These are phyloP conservation scores for Diospyros lotus DNA, from an alignment of 148 eudicot species.

Conservation along the genomic window DNA sequence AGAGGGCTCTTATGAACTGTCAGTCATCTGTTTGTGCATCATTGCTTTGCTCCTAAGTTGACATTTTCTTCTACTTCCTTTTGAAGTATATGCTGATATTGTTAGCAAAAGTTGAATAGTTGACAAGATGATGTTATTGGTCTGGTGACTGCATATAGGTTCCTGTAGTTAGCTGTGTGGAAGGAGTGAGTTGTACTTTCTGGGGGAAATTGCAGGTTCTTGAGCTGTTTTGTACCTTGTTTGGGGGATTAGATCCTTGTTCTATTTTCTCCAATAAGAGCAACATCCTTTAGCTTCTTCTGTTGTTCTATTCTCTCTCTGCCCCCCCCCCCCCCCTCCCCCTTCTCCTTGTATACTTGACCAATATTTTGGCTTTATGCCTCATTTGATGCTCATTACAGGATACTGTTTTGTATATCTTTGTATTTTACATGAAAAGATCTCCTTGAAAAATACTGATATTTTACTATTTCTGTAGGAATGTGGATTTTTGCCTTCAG, in stretches of 20 bases:
- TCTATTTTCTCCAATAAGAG: background rate
- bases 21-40: background rate
- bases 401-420: background rate
- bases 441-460: constrained; percentile 13
- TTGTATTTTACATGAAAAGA: background rate
- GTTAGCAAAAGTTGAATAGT: background rate
- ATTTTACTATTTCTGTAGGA: constrained; percentile 41
- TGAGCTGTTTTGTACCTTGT: background rate
- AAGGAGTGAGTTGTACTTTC: background rate
- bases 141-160: background rate
- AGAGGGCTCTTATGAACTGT: background rate
- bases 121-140: background rate
- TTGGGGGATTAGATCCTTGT: background rate
- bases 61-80: background rate
- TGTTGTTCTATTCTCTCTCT: background rate
- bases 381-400: background rate
- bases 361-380: background rate
- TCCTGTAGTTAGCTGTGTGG: background rate
- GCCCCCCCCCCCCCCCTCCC: background rate
- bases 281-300: background rate
- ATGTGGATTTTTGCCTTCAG: constrained; percentile 82
- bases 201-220: background rate
- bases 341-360: background rate
- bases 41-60: background rate
- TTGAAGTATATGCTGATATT: background rate